Percentiles rank a stretch among this genome's conserved stretches.
phyloP scores from a whole-genome alignment of 2,329 filamentous ascomycete genomes.

The Aspergillus sp. region DNA sequence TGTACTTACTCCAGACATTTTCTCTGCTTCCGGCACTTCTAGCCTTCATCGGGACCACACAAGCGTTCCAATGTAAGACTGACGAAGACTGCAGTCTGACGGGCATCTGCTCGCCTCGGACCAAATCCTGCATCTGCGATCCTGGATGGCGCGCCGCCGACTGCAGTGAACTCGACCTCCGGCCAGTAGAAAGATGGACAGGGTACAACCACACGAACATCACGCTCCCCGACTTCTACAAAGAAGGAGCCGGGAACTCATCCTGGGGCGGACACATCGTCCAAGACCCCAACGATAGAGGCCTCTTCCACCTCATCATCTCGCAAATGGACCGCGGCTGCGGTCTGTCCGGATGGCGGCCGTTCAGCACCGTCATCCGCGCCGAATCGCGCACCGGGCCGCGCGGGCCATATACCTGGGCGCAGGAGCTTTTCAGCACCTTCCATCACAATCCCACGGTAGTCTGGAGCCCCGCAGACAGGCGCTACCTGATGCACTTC shows the following conservation, averaged over 20 bases:
- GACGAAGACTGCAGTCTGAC: conserved; percentile 42
- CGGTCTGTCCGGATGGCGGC: conserved; percentile 48
- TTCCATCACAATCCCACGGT: conserved; percentile 50
- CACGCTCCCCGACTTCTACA: conserved; percentile 3
- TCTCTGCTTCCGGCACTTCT: not conserved
- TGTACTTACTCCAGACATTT: not conserved
- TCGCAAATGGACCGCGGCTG: conserved; percentile 48
- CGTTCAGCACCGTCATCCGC: conserved; percentile 45
- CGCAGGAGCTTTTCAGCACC: conserved; percentile 38
- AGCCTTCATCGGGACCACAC: not conserved
- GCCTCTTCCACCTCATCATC: conserved; percentile 46
- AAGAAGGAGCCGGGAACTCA: conserved; percentile 36
- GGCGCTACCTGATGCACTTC: conserved; percentile 44
- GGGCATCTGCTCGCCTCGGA: conserved; percentile 28
- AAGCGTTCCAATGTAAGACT: conserved; percentile 15
- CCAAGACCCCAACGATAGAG: conserved; percentile 38
- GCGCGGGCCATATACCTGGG: conserved; percentile 44
- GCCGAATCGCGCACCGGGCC: conserved; percentile 46
- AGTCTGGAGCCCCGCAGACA: conserved; percentile 45
- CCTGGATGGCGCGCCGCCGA: conserved; percentile 44
- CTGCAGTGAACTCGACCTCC: conserved; percentile 47
- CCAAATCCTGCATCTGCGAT: conserved; percentile 28
- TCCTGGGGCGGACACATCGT: conserved; percentile 51
- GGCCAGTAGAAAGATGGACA: conserved; percentile 37
- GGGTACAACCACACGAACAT: conserved; percentile 47